These are phyloP conservation scores for Pisolithus sp. DNA, from an alignment of 768 basidiomycete genomes.

Conservation along the genomic window DNA sequence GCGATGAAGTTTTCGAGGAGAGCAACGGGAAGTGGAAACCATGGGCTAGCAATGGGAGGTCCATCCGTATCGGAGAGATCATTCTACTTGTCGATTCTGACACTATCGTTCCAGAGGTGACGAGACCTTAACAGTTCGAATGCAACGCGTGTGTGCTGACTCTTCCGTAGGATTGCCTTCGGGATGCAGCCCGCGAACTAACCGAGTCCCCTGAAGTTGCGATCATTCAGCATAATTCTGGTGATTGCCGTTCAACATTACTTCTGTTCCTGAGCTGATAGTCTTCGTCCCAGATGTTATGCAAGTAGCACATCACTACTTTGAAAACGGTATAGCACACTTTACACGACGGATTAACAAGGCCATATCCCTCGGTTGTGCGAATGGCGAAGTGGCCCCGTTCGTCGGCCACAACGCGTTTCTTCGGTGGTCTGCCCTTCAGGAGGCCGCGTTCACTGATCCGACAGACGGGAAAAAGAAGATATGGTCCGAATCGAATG, in stretches of 20 bases:
- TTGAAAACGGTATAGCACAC: conserved; percentile 84
- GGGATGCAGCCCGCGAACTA: conserved; percentile 80
- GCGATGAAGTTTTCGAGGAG: conserved; percentile 65
- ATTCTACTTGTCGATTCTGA: conserved; percentile 80
- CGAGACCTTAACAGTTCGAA: conserved; percentile 35
- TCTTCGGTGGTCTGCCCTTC: conserved; percentile 82
- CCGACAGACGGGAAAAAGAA: conserved; percentile 50
- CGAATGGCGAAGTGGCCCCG: conserved; percentile 72
- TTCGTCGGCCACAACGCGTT: conserved; percentile 90
- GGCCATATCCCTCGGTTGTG: conserved; percentile 71
- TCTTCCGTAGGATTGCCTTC: conserved; percentile 84
- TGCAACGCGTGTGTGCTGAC: conserved; percentile 74
- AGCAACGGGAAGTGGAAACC: conserved; percentile 56
- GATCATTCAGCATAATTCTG: conserved; percentile 89
- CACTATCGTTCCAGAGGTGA: conserved; percentile 69
- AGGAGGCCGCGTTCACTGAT: conserved; percentile 78
- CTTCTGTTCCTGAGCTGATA: not conserved
- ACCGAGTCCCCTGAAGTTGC: conserved; percentile 77
- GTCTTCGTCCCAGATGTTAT: conserved; percentile 56
- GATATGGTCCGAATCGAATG: conserved; percentile 62
- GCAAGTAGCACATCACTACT: conserved; percentile 86
- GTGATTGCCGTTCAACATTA: conserved; percentile 21
- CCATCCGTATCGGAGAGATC: conserved; percentile 70
- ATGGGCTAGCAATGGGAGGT: conserved; percentile 71
- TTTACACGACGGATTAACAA: conserved; percentile 86